Evolutionary conservation across 139 green algal species (phyloP).

Genomic region (Ulvella scutata): DNA sequence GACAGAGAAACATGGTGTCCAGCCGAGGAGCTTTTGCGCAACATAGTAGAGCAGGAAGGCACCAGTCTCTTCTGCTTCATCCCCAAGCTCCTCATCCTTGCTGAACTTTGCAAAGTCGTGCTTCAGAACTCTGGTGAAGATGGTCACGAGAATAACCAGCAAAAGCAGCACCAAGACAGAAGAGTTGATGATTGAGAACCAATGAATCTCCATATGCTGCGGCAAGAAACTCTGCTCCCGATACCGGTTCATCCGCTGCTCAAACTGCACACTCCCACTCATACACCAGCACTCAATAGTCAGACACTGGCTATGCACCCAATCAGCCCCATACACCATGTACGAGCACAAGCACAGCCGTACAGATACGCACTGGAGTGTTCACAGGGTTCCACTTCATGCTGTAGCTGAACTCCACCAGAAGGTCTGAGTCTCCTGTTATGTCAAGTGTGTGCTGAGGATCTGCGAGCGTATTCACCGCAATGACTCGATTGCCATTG

Average conservation of each 20-base stretch:
- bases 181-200: constrained; percentile 94
- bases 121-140: constrained; percentile 85
- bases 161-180: constrained; percentile 91
- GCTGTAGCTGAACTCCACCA: constrained; percentile 65
- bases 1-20: no score
- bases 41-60: neutral
- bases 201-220: constrained; percentile 93
- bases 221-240: constrained; percentile 74
- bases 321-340: no score
- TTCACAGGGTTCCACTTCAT: constrained; percentile 61
- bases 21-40: no score
- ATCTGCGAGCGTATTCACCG: constrained; percentile 78
- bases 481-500: constrained; percentile 71
- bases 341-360: no score
- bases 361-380: no score
- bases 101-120: constrained; percentile 87
- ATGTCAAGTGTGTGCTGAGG: constrained; percentile 59
- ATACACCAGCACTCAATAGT: no score
- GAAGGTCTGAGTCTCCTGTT: constrained; percentile 15
- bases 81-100: constrained; percentile 27
- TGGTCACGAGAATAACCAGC: constrained; percentile 89
- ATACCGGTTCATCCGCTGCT: constrained; percentile 83
- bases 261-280: constrained; percentile 32
- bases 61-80: constrained; percentile 29
- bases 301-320: no score